A percentile compares a stretch with the other conserved stretches of the same genome.
These are phyloP conservation scores for Neostapfia colusana DNA, from an alignment of 176 grass and related monocot genomes.

Conservation along the genomic window DNA sequence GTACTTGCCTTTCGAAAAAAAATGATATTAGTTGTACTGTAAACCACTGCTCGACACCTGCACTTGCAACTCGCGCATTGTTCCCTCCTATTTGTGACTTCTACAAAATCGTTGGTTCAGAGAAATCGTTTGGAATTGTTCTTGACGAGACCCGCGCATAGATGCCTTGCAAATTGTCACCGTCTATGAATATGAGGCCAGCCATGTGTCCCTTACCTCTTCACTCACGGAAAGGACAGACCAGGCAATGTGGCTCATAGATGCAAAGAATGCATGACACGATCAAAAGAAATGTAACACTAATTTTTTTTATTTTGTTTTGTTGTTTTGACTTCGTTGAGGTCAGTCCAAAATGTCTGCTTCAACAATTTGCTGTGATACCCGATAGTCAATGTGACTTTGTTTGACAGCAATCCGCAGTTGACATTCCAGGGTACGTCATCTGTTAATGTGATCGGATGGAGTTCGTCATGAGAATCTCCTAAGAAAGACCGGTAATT, in stretches of 20 bases:
- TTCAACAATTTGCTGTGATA: constrained; percentile 18
- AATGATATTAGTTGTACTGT: not conserved
- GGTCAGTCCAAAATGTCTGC: constrained; percentile 3
- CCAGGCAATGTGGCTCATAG: not conserved
- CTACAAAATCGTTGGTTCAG: not conserved
- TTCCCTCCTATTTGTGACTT: not conserved
- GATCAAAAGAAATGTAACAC: too few species aligned
- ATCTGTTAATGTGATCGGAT: not conserved
- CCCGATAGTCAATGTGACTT: not conserved
- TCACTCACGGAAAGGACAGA: constrained; percentile 28
- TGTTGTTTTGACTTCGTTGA: constrained; percentile 25
- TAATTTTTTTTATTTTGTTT: not conserved
- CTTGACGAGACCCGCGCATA: constrained; percentile 29
- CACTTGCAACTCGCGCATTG: not conserved
- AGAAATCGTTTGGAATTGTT: constrained; percentile 26
- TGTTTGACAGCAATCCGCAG: not conserved
- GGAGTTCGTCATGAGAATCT: constrained; percentile 5
- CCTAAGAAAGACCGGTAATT: not conserved
- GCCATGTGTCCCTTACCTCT: constrained; percentile 27
- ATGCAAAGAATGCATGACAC: not conserved
- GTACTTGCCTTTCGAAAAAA: too few species aligned
- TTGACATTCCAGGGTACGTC: constrained; percentile 1
- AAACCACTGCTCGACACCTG: not conserved
- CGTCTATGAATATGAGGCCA: constrained; percentile 26
- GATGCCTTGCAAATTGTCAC: constrained; percentile 33